Base-by-base conservation (phyloP, 2,329 filamentous ascomycete genomes). In the Penicillium verrucosum region DNA sequence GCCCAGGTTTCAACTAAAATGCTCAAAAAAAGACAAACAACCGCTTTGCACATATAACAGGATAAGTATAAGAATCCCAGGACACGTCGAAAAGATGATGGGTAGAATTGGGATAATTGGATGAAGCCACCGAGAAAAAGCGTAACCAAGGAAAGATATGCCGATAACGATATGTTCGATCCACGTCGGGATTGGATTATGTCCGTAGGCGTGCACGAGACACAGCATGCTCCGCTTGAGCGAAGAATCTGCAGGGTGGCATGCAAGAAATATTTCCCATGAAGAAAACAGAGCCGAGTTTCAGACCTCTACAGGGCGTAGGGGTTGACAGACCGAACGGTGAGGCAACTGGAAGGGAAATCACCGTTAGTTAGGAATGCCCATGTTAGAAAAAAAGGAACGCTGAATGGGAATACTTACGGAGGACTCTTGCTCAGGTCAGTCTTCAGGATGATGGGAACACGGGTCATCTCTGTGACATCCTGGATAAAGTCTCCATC, bases 351-450 rank as follows among this genome's bases (percentile, higher is more conserved):
- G 60, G 12, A 54, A 41, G 16, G 51, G 55, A 42, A 49, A 25
- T 45, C 12, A 14, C 23, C 2, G 25, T 25, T 34, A 47, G 30
- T 34, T 46, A n/a, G 12, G 23, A 16, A 40, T 32, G 21, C 10
- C 3, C 25, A 34, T 41, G 8, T n/a, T 5, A 56, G 27, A 40
- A 21, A 6, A 52, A 18, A 21, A 7, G 30, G 51, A 18, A 5
- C 11, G 14, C 12, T 25, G 8, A 27, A 36, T 12, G 46, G 32
- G 8, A 51, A 37, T 60, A 93, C 94, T 87, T 89, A 99, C 92
- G 94, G 94, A 78, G 94, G 94, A 80, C 93, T 97, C 89, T 99
- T 99, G 79, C 83, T 90, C 70, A 99, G 84, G 79, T 99, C 94
- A 64, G 94, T 97, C 87, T 96, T 97, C 70, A 99, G 80, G 73